These are phyloP conservation scores for Blastocrithidia nonstop DNA, from an alignment of 208 protist species.

Conservation along the genomic window DNA sequence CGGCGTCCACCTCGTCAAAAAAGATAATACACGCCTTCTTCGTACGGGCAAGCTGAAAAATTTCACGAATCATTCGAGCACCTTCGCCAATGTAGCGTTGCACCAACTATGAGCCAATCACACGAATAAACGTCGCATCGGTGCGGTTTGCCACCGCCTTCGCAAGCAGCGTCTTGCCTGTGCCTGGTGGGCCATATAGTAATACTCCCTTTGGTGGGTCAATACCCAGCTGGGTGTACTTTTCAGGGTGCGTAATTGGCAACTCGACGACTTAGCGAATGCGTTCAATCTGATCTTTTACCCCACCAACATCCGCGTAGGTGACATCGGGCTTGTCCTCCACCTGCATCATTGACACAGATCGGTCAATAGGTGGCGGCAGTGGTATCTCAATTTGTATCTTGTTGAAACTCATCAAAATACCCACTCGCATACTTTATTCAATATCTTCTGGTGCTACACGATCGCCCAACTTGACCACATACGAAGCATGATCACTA, in stretches of 20 bases:
- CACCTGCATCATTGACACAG: conserved; percentile 99
- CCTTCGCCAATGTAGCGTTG: conserved; percentile 99
- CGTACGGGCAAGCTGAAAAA: conserved; percentile 98
- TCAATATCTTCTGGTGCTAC: conserved; percentile 99
- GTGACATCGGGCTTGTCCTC: conserved; percentile 97
- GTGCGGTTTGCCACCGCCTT: conserved; percentile 99
- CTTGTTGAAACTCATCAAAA: conserved; percentile 93
- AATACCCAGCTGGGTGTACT: conserved; percentile 98
- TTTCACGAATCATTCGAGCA: conserved; percentile 98
- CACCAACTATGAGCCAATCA: conserved; percentile 99
- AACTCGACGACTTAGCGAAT: conserved; percentile 99
- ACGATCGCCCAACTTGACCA: conserved; percentile 97
- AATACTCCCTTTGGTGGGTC: conserved; percentile 99
- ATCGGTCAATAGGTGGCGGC: conserved; percentile 99
- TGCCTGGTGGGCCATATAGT: conserved; percentile 98
- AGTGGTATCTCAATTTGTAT: conserved; percentile 99
- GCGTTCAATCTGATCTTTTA: conserved; percentile 98
- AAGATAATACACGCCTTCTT: conserved; percentile 99
- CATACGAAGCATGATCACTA: conserved; percentile 97
- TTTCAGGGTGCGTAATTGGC: conserved; percentile 98
- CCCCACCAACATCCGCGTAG: conserved; percentile 99
- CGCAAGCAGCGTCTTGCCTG: conserved; percentile 98
- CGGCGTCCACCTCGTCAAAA: conserved; percentile 99
- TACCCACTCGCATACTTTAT: conserved; percentile 99
- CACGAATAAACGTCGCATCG: conserved; percentile 99